Base-by-base conservation (phyloP, 495 filamentous ascomycete species). In the Venustampulla echinocandica region DNA sequence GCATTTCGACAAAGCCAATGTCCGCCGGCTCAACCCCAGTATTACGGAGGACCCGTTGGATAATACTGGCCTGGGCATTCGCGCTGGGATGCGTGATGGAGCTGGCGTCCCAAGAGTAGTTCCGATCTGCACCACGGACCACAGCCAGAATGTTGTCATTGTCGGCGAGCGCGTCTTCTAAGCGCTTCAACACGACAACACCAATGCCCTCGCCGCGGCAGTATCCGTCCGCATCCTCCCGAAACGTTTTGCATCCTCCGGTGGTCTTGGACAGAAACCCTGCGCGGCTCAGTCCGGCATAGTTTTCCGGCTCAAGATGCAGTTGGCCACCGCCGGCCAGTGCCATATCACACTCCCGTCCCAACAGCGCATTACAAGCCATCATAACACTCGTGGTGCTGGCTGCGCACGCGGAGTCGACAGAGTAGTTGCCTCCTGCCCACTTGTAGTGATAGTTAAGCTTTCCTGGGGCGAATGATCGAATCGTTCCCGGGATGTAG, bases 401-500 rank as follows among this genome's bases (percentile, higher is more conserved):
- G 2, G 69, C 66, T 0, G 69, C 74, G 47, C 78, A 80, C 3
- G 70, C 76, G 0, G 74, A 77, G 47, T 73, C 71, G 20, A 79
- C 54, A 11, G 66, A 65, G 40, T 69, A 61, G 39, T 67, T 70
- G 9, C 34, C 34, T 10, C 34, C 3, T 69, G 63, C 0, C 74
- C 75, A 24, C 60, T 58, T 64, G 42, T 63, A 74, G 53, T 71
- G 74, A 20, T 64, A 69, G 9, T 69, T 69, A 5, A 78, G 56
- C 1, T 74, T 65, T 48, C 75, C 38, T 0, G 89, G 86, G 0
- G 82, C 84, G 49, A 96, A 95, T 10, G 90, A 86, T 33, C 87
- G 78, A 13, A 89, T 82, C 59, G 83, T 87, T 38, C 89, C 89
- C 0, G 89, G 86, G 58, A 93, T 94, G 65, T 81, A 93, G 61